A percentile compares a stretch with the other conserved stretches of the same genome.
phyloP scores from a whole-genome alignment of 345 rosid genomes.

The Psidium friedrichsthalianum region DNA sequence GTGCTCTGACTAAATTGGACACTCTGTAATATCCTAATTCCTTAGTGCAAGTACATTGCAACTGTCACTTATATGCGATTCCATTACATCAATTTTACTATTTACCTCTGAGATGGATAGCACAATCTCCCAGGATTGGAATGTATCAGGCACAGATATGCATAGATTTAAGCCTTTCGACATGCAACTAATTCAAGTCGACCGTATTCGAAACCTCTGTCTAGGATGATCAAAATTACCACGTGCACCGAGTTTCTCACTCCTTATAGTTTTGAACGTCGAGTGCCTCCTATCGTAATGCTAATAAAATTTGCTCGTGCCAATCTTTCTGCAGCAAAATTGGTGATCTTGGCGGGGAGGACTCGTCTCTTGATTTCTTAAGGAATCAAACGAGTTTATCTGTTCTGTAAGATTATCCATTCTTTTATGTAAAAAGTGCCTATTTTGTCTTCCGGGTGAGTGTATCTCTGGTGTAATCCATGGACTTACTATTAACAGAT shows the following conservation, averaged over 20 bases:
- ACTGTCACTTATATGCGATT: not conserved
- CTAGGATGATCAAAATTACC: not conserved
- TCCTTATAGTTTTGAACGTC: accelerated
- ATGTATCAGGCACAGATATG: not conserved
- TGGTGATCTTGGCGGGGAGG: conserved; percentile 37
- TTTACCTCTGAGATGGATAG: not conserved
- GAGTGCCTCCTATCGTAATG: not conserved
- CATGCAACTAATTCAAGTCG: not conserved
- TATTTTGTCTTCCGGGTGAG: not conserved
- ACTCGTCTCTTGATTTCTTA: conserved; percentile 39
- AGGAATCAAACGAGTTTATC: conserved; percentile 26
- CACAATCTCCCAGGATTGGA: not conserved
- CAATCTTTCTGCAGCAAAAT: conserved; percentile 24
- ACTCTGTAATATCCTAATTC: conserved; percentile 27
- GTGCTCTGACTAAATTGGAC: conserved; percentile 24
- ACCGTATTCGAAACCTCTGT: not conserved
- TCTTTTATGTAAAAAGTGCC: not conserved
- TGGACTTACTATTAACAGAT: conserved; percentile 14
- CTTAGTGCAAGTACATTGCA: not conserved
- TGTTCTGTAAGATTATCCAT: conserved; percentile 21
- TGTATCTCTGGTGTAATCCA: not conserved
- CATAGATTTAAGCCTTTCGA: not conserved
- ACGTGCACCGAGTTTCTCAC: accelerated
- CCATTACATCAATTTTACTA: not conserved
- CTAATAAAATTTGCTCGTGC: not conserved